Evolutionary conservation across 352 stramenopile genomes (phyloP).

Genomic region (Phytophthora constricta): DNA sequence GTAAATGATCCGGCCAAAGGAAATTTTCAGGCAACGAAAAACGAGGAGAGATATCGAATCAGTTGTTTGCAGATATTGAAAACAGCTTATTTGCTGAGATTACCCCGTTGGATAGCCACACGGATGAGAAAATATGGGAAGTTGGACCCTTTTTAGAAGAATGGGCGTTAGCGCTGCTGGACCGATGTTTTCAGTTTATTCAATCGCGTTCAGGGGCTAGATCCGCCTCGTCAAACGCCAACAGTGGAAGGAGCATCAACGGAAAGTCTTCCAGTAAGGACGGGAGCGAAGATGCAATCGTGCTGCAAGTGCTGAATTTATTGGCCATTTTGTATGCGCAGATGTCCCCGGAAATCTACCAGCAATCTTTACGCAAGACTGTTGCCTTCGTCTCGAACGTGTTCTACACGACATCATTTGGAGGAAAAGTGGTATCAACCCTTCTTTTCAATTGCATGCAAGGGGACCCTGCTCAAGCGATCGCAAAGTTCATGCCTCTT

Average conservation of each 20-base stretch:
- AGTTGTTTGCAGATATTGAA: constrained; percentile 55
- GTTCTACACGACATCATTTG: constrained; percentile 71
- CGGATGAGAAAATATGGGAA: constrained; percentile 67
- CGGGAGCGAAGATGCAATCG: constrained; percentile 52
- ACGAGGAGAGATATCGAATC: constrained; percentile 36
- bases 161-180: constrained; percentile 66
- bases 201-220: constrained; percentile 53
- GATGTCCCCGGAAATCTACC: constrained; percentile 70
- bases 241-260: constrained; percentile 20
- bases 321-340: constrained; percentile 67
- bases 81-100: constrained; percentile 51
- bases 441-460: constrained; percentile 62
- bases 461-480: constrained; percentile 45
- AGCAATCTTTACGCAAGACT: constrained; percentile 58
- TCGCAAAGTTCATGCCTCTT: constrained; percentile 49
- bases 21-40: constrained; percentile 47
- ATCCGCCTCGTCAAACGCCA: constrained; percentile 32
- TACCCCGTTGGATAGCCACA: constrained; percentile 29
- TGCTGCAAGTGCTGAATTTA: constrained; percentile 68
- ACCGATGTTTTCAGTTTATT: constrained; percentile 74
- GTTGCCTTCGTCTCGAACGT: constrained; percentile 57
- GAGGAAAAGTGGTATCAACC: constrained; percentile 61
- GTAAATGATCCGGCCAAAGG: constrained; percentile 68
- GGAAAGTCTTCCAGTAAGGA: constrained; percentile 25
- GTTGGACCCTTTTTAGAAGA: constrained; percentile 65